These are phyloP conservation scores for Rhodotorula sp. DNA, from an alignment of 1,284 basidiomycete species.

Conservation along the genomic window DNA sequence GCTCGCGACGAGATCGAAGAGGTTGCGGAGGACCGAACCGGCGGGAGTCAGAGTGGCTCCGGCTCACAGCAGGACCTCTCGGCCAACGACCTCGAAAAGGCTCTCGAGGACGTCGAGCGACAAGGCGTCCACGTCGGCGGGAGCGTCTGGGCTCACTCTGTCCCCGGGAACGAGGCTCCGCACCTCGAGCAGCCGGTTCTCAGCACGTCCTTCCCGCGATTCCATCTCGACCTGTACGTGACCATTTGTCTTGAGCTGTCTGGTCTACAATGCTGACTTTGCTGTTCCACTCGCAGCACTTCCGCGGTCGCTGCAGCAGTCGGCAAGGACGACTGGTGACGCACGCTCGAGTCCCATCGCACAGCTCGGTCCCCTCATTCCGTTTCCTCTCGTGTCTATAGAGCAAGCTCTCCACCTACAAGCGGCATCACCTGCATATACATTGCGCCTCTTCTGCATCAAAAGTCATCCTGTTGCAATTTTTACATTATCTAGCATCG, in stretches of 20 bases:
- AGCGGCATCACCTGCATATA: too few relatives aligned
- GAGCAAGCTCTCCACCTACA: too few relatives aligned
- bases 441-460: too few relatives aligned
- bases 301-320: constrained; percentile 59
- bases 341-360: too few relatives aligned
- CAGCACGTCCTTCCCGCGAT: constrained; percentile 68
- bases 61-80: neutral
- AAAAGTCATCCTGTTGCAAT: too few relatives aligned
- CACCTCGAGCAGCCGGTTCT: constrained; percentile 47
- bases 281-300: constrained; percentile 49
- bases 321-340: constrained; percentile 30
- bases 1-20: neutral
- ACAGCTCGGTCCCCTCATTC: too few relatives aligned
- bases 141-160: constrained; percentile 11
- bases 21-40: neutral
- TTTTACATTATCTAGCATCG: too few relatives aligned
- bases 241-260: too few relatives aligned
- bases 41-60: neutral
- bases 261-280: neutral
- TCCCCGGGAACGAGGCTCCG: constrained; percentile 26
- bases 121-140: constrained; percentile 21
- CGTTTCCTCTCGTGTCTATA: too few relatives aligned
- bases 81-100: constrained; percentile 26
- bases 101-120: neutral
- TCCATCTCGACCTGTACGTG: constrained; percentile 66